Base-by-base conservation (phyloP, 2,329 filamentous ascomycete species). In the Aspergillus amoenus region DNA sequence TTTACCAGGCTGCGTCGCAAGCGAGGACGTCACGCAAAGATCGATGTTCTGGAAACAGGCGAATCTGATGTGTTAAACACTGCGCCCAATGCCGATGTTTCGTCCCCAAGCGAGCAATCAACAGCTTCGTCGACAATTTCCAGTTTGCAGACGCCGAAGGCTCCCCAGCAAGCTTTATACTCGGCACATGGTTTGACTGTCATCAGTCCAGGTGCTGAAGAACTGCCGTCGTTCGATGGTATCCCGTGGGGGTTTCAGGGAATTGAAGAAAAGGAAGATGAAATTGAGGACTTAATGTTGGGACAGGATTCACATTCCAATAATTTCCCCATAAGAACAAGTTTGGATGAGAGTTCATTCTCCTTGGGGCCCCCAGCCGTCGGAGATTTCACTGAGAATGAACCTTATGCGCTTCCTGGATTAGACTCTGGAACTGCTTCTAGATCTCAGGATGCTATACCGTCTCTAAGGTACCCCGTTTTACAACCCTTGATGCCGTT, bases 1-100 rank as follows among this genome's bases (percentile, higher is more conserved):
- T 96, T 96, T 74, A 88, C 92, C 55, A 88, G 93, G 46, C 91
- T 95, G 75, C 86, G 91, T 63, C 96, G 96, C 79, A 97, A 97
- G 82, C 84, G 93, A 73, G 93, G 93, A 57, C 96, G 96, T 71
- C 91, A 91, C 30, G 69, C 72, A 8, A 55, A 55, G 46, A 42
- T 13, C 17, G 27, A 22, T 9, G 2, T 39, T 15, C 12, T 18
- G 11, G 41, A 42, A 4, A 27, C 17, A 8, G 17, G 24, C 11
- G 17, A 8, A 2, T 1, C 17, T 44, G 5, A n/a, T 4, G 7
- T 11, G 5, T 18, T 13, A 47, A 27, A n/a, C 27, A 12, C 27
- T 7, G 12, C 5, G 12, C 12, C 12, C 5, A 37, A 22, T 32
- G 7, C n/a, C n/a, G 30, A 24, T 13, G 18, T 17, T 17, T 21